Base-by-base conservation (phyloP, 768 basidiomycete genomes). In the Tremella yokohamensis region DNA sequence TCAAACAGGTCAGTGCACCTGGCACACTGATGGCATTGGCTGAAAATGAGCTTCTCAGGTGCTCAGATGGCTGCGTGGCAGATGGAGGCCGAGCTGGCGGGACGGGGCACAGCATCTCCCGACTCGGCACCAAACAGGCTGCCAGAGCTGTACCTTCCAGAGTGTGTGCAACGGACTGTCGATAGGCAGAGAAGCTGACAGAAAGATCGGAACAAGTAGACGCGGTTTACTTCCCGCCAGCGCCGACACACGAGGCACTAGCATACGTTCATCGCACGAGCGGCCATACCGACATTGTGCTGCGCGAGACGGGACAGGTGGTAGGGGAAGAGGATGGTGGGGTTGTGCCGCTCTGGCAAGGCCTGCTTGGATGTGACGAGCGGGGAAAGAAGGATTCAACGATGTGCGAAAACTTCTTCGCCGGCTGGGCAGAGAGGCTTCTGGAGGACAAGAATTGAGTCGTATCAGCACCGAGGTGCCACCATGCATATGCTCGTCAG, bases 321-420 rank as follows among this genome's bases (percentile, higher is more conserved):
- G 51, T 72, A 0, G 70, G 70, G 3, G 49, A 61, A 15, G 66
- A 66, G 37, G 63, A 72, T 24, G 39, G 25, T 4, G 70, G 70
- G 0, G 54, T 72, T 1, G 49, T 48, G 7, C 39, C 44, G 11
- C 18, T 72, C 4, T 72, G 70, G 70, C 67, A 66, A 42, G 70
- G 70, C 18, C 25, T 72, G 19, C 50, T 72, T 18, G 63, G 64
- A 22, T 72, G 67, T 39, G 55, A 66, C 49, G 53, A 51, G 9
- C 55, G 49, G 11, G 70, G 65, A 12, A 22, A 13, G 25, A 40
- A 34, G 8, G 47, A 52, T 15, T 24, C 37, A 9, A 39, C 2
- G 9, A 52, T 18, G n/a, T n/a, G 19, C 34, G n/a, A 45, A 29
- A 53, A 49, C 6, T 71, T 71, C 45, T 71, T 65, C 65, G 16